phyloP scores from a whole-genome alignment of 2,329 filamentous ascomycete genomes.

The Podosphaera xanthii region DNA sequence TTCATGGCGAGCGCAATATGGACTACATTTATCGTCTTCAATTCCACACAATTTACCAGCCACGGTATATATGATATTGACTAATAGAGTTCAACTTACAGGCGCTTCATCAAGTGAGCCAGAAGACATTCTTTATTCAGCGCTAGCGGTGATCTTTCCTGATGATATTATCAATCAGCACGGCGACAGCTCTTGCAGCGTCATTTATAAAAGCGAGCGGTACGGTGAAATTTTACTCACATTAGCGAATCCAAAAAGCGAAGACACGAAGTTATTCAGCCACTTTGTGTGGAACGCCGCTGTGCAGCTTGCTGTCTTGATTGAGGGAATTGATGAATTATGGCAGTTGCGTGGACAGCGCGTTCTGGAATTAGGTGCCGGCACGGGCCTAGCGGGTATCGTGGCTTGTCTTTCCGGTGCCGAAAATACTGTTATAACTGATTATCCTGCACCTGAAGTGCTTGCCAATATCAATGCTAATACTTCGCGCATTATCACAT shows the following conservation, averaged over 20 bases:
- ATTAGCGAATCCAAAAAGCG: conserved; percentile 22
- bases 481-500: conserved; percentile 26
- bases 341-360: conserved; percentile 7
- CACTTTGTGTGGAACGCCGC: conserved; percentile 54
- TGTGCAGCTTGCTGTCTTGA: conserved; percentile 29
- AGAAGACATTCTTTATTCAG: conserved; percentile 35
- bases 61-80: conserved; percentile 21
- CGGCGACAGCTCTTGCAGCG: conserved; percentile 30
- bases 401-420: conserved; percentile 26
- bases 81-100: conserved; percentile 21
- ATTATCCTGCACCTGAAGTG: conserved; percentile 41
- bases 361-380: conserved; percentile 44
- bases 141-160: conserved; percentile 41
- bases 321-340: conserved; percentile 21
- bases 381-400: conserved; percentile 31
- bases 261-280: conserved; percentile 37
- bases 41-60: too few species aligned
- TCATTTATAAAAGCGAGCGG: conserved; percentile 33
- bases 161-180: conserved; percentile 32
- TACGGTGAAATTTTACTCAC: conserved; percentile 10
- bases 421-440: conserved; percentile 32
- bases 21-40: too few species aligned
- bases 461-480: conserved; percentile 36
- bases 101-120: conserved; percentile 20
- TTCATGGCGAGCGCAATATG: too few species aligned